These are phyloP conservation scores for Chimonanthus salicifolius DNA, from an alignment of 164 flowering plant species.

Conservation along the genomic window DNA sequence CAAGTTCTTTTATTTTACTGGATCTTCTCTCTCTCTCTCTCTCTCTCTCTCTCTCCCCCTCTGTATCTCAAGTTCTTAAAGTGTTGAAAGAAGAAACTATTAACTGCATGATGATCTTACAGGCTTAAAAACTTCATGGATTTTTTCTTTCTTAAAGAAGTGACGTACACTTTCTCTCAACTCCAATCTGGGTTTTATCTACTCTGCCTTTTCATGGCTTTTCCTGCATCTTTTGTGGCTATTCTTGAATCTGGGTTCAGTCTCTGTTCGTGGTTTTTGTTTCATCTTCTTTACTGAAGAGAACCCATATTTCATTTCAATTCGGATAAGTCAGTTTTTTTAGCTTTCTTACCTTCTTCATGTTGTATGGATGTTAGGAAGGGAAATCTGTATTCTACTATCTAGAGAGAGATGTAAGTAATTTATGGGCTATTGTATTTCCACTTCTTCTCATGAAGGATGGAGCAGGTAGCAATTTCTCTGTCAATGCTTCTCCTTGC, in stretches of 20 bases:
- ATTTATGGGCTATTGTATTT: not conserved
- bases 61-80: not conserved
- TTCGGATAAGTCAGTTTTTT: not conserved
- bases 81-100: slow-evolving; percentile 1
- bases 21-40: not conserved
- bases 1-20: too few relatives aligned
- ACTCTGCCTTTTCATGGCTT: not conserved
- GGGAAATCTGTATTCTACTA: not conserved
- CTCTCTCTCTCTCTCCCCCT: not conserved
- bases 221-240: not conserved
- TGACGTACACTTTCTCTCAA: not conserved
- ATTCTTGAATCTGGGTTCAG: not conserved
- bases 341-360: not conserved
- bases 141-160: not conserved
- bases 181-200: slow-evolving; percentile 2
- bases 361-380: not conserved
- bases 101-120: not conserved
- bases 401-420: not conserved
- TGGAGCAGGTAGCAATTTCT: slow-evolving; percentile 1
- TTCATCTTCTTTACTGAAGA: not conserved
- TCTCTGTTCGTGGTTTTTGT: not conserved
- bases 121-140: not conserved
- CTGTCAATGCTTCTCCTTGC: not conserved
- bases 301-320: slow-evolving; percentile 1
- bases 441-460: not conserved